phyloP scores from a whole-genome alignment of 179 eudicot genomes.

The Vitellaria paradoxa region DNA sequence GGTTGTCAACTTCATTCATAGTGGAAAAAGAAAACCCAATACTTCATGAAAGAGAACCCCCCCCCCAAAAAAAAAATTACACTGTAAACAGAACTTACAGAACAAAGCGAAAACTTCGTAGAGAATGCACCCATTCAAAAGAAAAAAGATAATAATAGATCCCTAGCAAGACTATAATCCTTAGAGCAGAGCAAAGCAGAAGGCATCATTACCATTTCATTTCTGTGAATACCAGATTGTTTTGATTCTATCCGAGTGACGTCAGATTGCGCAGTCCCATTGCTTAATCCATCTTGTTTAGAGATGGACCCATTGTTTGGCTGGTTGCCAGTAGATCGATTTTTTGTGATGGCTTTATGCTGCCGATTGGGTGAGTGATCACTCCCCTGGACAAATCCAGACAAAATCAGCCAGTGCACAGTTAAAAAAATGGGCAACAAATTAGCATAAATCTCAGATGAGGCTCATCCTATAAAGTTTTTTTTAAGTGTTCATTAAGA shows the following conservation, averaged over 20 bases:
- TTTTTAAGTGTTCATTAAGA: neutral
- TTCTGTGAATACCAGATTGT: constrained; percentile 24
- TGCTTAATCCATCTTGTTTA: constrained; percentile 62
- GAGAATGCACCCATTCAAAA: neutral
- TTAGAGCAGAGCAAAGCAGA: neutral
- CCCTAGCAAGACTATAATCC: neutral
- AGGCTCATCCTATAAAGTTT: neutral
- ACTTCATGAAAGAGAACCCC: constrained; percentile 3
- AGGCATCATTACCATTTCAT: constrained; percentile 57
- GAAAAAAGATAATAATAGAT: neutral
- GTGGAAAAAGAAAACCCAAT: constrained; percentile 15
- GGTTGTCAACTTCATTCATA: constrained; percentile 39
- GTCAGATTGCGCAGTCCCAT: constrained; percentile 49
- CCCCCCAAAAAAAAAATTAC: neutral
- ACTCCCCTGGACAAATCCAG: constrained; percentile 44
- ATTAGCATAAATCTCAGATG: no score
- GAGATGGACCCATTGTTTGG: constrained; percentile 47
- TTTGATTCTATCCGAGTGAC: constrained; percentile 22
- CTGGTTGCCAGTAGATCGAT: constrained; percentile 54
- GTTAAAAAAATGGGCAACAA: neutral
- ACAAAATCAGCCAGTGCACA: constrained; percentile 20
- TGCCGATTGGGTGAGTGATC: constrained; percentile 58
- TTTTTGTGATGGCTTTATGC: constrained; percentile 34
- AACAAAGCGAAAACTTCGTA: neutral
- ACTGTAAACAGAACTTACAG: neutral